Conservation (phyloP, 441 rosid genomes). For the Adansonia grandidieri region DNA sequence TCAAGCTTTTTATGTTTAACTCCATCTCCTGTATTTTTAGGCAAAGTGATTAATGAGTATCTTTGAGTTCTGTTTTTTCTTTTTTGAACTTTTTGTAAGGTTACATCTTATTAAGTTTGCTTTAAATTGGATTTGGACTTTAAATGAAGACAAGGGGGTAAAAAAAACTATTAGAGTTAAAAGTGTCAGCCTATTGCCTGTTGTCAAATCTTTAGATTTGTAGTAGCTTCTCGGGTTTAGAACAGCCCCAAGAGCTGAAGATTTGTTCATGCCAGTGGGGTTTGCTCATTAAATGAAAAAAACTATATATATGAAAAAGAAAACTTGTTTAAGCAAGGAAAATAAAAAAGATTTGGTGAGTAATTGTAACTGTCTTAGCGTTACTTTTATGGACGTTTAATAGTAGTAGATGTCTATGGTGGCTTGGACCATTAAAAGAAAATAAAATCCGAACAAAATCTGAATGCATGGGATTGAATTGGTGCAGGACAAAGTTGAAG, state of each 20-base stretch:
- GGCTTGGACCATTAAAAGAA: not conserved
- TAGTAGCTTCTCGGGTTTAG: not conserved
- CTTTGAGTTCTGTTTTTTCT: not conserved
- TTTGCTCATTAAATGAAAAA: slow-evolving; percentile 7
- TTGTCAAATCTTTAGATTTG: slow-evolving; percentile 9
- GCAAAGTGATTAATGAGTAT: slow-evolving; percentile 12
- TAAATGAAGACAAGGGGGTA: not conserved
- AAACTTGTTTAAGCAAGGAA: not conserved
- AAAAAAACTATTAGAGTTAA: not conserved
- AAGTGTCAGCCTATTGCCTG: not conserved
- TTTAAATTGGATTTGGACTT: too few relatives aligned
- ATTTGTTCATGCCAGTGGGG: slow-evolving; percentile 15
- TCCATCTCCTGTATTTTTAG: not conserved
- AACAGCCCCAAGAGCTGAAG: not conserved
- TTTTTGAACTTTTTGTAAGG: not conserved
- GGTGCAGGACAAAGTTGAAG: slow-evolving; percentile 80
- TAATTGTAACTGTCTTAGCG: not conserved
- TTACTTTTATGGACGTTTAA: not conserved
- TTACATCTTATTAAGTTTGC: too few relatives aligned
- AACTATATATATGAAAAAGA: not conserved
- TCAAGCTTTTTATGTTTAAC: not conserved
- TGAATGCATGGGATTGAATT: slow-evolving; percentile 2
- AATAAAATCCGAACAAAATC: not conserved
- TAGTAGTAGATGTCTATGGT: not conserved
- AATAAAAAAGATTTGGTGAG: not conserved